Conservation (phyloP, 352 stramenopile genomes). For the Aphanomyces stellatus region DNA sequence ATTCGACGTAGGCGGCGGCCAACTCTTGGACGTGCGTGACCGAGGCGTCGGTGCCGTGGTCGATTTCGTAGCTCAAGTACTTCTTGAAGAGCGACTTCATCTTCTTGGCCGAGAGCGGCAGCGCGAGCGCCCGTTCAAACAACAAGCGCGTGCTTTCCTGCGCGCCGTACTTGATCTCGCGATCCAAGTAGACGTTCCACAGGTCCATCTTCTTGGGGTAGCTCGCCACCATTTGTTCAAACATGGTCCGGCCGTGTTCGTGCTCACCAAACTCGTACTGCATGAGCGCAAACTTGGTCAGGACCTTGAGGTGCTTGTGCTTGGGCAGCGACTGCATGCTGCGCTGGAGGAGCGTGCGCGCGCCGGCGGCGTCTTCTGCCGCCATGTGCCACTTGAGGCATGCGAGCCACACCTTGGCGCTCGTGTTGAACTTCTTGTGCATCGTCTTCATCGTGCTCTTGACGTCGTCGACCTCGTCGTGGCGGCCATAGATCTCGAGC, state of each 20-base stretch:
- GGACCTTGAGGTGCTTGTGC: slow-evolving; percentile 93
- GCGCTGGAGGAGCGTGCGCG: slow-evolving; percentile 86
- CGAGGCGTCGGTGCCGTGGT: slow-evolving; percentile 79
- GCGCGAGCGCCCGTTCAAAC: slow-evolving; percentile 86
- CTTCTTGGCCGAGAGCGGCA: slow-evolving; percentile 95
- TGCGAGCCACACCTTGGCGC: slow-evolving; percentile 83
- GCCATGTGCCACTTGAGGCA: slow-evolving; percentile 82
- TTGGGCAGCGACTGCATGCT: slow-evolving; percentile 86
- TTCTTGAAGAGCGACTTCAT: slow-evolving; percentile 99
- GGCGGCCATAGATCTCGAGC: slow-evolving; percentile 86
- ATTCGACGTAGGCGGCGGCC: slow-evolving; percentile 89
- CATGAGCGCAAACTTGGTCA: slow-evolving; percentile 94
- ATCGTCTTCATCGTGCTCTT: slow-evolving; percentile 72
- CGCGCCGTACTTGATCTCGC: slow-evolving; percentile 93
- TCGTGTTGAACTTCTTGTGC: slow-evolving; percentile 90
- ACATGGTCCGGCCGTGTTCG: slow-evolving; percentile 93
- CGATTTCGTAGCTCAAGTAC: slow-evolving; percentile 90
- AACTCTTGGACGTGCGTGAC: slow-evolving; percentile 91
- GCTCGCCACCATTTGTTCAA: slow-evolving; percentile 90
- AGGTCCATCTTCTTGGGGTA: slow-evolving; percentile 95
- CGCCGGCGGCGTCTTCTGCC: slow-evolving; percentile 49
- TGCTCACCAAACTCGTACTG: slow-evolving; percentile 90
- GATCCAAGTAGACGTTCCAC: slow-evolving; percentile 96
- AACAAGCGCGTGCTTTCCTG: slow-evolving; percentile 76
- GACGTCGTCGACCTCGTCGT: slow-evolving; percentile 55